phyloP scores from a whole-genome alignment of 129 eudicot genomes.

The Artemisia annua region DNA sequence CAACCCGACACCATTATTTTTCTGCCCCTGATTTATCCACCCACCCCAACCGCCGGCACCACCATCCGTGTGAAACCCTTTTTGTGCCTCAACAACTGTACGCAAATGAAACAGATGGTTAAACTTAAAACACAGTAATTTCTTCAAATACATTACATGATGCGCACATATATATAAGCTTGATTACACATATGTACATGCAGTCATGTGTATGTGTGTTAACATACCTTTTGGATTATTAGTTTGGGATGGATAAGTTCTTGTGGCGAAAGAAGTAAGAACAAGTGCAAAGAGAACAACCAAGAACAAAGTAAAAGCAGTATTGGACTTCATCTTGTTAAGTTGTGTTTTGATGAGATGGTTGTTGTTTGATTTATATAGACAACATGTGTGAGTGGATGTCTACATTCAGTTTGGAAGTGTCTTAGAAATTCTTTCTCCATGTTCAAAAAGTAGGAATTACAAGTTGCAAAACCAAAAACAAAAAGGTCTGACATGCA shows the following conservation, averaged over 20 bases:
- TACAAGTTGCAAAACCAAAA: too few species aligned
- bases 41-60: background rate
- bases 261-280: slow-evolving; percentile 10
- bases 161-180: background rate
- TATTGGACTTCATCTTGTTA: too few species aligned
- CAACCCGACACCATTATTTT: background rate
- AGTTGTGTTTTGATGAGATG: too few species aligned
- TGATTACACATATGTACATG: background rate
- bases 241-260: slow-evolving; percentile 6
- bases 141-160: background rate
- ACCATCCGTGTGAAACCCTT: background rate
- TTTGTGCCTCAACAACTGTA: background rate
- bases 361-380: too few species aligned
- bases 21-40: background rate
- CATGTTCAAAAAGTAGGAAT: too few species aligned
- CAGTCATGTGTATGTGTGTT: background rate
- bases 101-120: background rate
- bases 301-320: background rate
- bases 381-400: too few species aligned
- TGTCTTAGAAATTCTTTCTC: too few species aligned
- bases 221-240: slow-evolving; percentile 14
- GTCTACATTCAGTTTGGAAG: too few species aligned
- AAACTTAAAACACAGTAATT: background rate
- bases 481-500: too few species aligned
- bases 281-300: slow-evolving; percentile 3